Conservation (phyloP, 2,329 filamentous ascomycete species). For the Alternaria dauci region DNA sequence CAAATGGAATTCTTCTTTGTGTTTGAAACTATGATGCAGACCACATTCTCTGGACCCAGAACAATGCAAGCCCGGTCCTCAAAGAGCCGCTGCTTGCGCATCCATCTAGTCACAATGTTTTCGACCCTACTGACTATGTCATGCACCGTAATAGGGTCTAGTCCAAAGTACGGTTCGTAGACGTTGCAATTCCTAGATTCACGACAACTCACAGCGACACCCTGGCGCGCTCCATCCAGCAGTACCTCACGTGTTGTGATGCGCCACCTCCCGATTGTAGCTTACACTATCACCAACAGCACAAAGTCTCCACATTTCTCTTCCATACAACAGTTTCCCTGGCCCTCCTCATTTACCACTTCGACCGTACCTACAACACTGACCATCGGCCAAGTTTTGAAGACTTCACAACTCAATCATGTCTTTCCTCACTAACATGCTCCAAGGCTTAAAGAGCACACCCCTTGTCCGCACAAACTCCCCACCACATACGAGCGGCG, state of each 20-base stretch:
- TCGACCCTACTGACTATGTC: neutral
- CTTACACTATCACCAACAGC: neutral
- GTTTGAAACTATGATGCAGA: conserved; percentile 1
- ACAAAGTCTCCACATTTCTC: neutral
- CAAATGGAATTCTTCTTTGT: conserved; percentile 22
- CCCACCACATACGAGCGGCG: neutral
- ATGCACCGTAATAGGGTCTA: neutral
- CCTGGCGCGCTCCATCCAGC: neutral
- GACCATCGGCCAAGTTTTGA: neutral
- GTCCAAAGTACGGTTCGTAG: neutral
- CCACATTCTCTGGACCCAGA: neutral
- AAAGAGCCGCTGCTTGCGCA: neutral
- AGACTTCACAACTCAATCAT: neutral
- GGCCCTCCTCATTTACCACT: neutral
- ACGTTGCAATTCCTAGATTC: conserved; percentile 4
- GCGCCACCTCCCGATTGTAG: neutral
- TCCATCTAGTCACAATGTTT: neutral
- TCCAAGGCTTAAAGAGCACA: neutral
- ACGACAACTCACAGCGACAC: neutral
- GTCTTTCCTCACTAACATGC: neutral
- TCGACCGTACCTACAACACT: neutral
- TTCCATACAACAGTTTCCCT: neutral
- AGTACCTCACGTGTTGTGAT: neutral
- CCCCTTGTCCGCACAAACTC: neutral
- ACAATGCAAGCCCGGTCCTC: neutral